Base-by-base conservation (phyloP, 1,284 basidiomycete species). In the Fistulina hepatica region DNA sequence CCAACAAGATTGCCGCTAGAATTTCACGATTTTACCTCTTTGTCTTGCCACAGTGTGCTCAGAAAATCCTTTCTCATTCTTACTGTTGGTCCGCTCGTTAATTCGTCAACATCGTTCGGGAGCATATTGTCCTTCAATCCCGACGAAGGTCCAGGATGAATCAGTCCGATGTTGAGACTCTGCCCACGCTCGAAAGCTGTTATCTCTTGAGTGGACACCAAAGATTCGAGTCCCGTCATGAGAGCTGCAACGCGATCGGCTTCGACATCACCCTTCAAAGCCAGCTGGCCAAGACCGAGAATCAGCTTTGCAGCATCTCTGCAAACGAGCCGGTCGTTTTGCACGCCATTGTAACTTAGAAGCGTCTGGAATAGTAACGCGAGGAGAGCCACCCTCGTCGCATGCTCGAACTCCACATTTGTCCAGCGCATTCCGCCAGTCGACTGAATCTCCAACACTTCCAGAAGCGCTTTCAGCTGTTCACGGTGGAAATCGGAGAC, bases 401-500 rank as follows among this genome's bases (percentile, higher is more conserved):
- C 64, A 10, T 84, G 74, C 3, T 77, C 65, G 30, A 64, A 67
- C 50, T 85, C 82, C 0, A 73, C 69, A 2, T n/a, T 30, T 65
- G 60, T 10, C 46, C 48, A 16, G 53, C 50, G 10, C 48, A 55
- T 2, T 61, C 61, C 19, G 51, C 54, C 4, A 47, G 17, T 36
- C 6, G 50, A 44, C 22, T 74, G 69, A 72, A 76, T 78, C 32
- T 72, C 69, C 2, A 47, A 44, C 11, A 53, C 56, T 33, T 82
- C 77, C 16, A 89, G 65, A 93, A 54, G 47, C 80, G 81, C 0
- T 64, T 52, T 0, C 81, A 85, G 5, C 85, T 54, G 44, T 74
- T 40, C 17, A 25, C 19, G 20, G 44, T 43, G 26, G 41, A 43
- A 7, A 42, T 19, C 19, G 12, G 12, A 17, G 12, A 25, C 10